Evolutionary conservation across 2,329 filamentous ascomycete species (phyloP).

Genomic region (Lomentospora prolificans): DNA sequence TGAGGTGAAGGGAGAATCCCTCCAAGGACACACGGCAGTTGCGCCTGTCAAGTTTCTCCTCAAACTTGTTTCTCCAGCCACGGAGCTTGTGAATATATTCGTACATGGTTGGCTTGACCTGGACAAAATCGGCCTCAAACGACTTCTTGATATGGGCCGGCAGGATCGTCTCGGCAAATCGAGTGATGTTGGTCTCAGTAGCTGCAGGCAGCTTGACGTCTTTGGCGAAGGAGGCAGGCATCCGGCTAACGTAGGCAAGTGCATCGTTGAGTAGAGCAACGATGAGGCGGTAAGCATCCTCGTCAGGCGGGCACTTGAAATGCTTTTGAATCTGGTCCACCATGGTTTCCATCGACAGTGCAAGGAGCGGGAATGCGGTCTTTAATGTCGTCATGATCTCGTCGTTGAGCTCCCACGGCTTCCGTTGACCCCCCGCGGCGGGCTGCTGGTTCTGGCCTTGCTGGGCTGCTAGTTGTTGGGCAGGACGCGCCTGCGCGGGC

Average conservation of each 20-base stretch:
- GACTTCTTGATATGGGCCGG: conserved; percentile 90
- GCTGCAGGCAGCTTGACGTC: conserved; percentile 83
- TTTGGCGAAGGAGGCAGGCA: conserved; percentile 75
- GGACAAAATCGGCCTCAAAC: conserved; percentile 95
- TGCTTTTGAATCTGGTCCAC: conserved; percentile 98
- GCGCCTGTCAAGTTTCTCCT: conserved; percentile 89
- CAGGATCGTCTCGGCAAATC: conserved; percentile 92
- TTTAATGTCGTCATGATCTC: conserved; percentile 93
- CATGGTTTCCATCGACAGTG: conserved; percentile 98
- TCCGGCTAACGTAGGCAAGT: conserved; percentile 80
- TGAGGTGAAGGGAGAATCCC: conserved; percentile 78
- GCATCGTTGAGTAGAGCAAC: conserved; percentile 97
- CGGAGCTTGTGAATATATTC: conserved; percentile 97
- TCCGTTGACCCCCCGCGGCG: conserved; percentile 41
- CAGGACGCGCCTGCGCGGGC: not conserved
- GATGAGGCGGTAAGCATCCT: conserved; percentile 94
- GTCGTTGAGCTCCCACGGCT: conserved; percentile 93
- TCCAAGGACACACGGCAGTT: conserved; percentile 67
- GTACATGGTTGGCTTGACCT: conserved; percentile 91
- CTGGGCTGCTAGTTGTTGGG: conserved; percentile 12
- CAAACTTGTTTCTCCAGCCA: conserved; percentile 94
- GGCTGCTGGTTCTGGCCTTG: conserved; percentile 13
- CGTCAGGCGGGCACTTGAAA: conserved; percentile 97
- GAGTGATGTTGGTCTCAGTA: conserved; percentile 92
- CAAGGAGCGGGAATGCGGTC: conserved; percentile 90